Base-by-base conservation (phyloP, 2,329 filamentous ascomycete species). In the Beauveria medogensis region DNA sequence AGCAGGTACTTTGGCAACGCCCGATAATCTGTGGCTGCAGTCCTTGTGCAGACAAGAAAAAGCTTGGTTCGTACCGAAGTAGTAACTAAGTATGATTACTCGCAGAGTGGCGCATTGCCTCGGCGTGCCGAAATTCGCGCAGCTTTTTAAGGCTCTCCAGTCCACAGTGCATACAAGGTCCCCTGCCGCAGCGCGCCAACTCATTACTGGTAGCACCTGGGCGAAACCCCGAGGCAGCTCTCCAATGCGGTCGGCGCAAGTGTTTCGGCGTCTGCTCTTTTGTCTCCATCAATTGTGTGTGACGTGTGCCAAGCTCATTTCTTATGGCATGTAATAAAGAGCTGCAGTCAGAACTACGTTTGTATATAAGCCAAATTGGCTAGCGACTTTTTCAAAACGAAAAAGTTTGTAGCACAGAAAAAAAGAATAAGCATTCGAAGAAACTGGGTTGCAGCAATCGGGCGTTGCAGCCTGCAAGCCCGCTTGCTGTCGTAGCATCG, bases 101-200 rank as follows among this genome's bases (percentile, higher is more conserved):
- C 34, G 34, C 24, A 20, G 28, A 20, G 16, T 52, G 26, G 12
- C 50, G 24, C 37, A 34, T 20, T 34, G 51, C 34, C 12, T 22
- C 20, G 50, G 22, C 22, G 34, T 54, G 34, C 44, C 40, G 30
- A 57, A 57, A 57, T 57, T 57, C 55, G 55, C 55, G 55, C 55
- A 57, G 43, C 22, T 20, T 26, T 18, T 16, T 14, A 14, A 9
- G 14, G 22, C 37, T 28, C 8, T 22, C 9, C 22, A 43, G 52
- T 18, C 20, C n/a, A 46, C 14, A 37, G 34, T 37, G 34, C 34
- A 14, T 16, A 37, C 30, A 4, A 24, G 37, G 54, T 26, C 16
- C 30, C 18, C 26, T 40, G 50, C 18, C n/a, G n/a, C 20, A 30
- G 41, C 43, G 2, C 14, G n/a, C 14, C 54, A 44, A 56, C 48